Percentiles rank a stretch among this genome's conserved stretches.
Conservation (phyloP, 352 stramenopile genomes). For the Plasmopara viticola region DNA sequence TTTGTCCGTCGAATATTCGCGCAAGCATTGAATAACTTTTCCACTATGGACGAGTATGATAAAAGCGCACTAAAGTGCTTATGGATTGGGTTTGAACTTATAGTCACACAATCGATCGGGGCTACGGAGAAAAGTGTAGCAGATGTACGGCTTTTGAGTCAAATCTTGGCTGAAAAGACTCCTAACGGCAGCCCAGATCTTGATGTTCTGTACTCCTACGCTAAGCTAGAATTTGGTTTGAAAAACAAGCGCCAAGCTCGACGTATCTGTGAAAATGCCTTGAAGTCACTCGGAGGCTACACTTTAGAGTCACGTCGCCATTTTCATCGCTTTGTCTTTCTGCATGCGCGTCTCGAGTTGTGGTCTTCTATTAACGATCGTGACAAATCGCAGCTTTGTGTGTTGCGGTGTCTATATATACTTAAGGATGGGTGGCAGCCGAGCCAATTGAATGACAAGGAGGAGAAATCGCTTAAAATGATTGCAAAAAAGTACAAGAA, state of each 20-base stretch:
- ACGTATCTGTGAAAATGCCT: conserved; percentile 54
- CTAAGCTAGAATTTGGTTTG: conserved; percentile 40
- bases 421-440: conserved; percentile 36
- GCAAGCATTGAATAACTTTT: conserved; percentile 22
- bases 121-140: conserved; percentile 2
- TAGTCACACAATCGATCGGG: conserved; percentile 11
- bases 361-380: conserved; percentile 16
- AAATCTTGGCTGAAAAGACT: conserved; percentile 20
- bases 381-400: conserved; percentile 6
- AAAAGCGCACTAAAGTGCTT: conserved; percentile 31
- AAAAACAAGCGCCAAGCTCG: conserved; percentile 37
- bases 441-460: conserved; percentile 2
- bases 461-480: conserved; percentile 28
- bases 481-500: conserved; percentile 31
- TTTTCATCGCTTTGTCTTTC: conserved; percentile 54
- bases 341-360: conserved; percentile 34
- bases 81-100: conserved; percentile 45
- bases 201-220: conserved; percentile 42
- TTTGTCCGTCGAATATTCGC: conserved; percentile 40
- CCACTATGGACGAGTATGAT: conserved; percentile 9
- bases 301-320: conserved; percentile 5
- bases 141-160: conserved; percentile 31
- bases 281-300: conserved; percentile 23
- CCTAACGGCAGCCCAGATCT: conserved; percentile 13
- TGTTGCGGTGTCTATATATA: conserved; percentile 27